These are phyloP conservation scores for Cudoniella acicularis DNA, from an alignment of 495 filamentous ascomycete species.

Conservation along the genomic window DNA sequence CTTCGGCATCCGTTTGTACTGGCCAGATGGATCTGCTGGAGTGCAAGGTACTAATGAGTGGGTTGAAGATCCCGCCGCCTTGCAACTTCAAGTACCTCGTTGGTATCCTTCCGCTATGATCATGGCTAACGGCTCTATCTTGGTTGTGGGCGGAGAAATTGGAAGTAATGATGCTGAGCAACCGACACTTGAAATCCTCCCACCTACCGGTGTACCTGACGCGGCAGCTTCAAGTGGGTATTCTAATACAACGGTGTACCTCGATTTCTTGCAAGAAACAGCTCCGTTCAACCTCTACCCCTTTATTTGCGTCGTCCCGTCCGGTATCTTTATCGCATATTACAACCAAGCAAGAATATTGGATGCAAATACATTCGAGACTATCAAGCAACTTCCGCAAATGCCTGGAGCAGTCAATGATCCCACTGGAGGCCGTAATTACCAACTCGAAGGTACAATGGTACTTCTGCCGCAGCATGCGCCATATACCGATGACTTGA, in stretches of 20 bases:
- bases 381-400: slow-evolving; percentile 51
- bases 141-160: slow-evolving; percentile 60
- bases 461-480: slow-evolving; percentile 55
- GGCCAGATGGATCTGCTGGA: slow-evolving; percentile 55
- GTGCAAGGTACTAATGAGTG: slow-evolving; percentile 54
- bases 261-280: slow-evolving; percentile 61
- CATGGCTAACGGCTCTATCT: slow-evolving; percentile 62
- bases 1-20: slow-evolving; percentile 59
- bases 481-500: slow-evolving; percentile 53
- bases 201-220: slow-evolving; percentile 36
- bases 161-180: slow-evolving; percentile 56
- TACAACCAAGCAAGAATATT: slow-evolving; percentile 64
- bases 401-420: slow-evolving; percentile 59
- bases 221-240: slow-evolving; percentile 21
- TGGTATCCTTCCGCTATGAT: slow-evolving; percentile 66
- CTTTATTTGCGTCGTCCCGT: slow-evolving; percentile 52
- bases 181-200: slow-evolving; percentile 59
- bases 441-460: slow-evolving; percentile 57
- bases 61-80: slow-evolving; percentile 54
- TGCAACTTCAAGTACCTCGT: slow-evolving; percentile 54
- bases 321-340: slow-evolving; percentile 59
- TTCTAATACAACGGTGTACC: slow-evolving; percentile 33
- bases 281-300: slow-evolving; percentile 65
- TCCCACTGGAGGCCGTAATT: slow-evolving; percentile 52
- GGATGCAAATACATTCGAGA: slow-evolving; percentile 52